A percentile compares a stretch with the other conserved stretches of the same genome.
Evolutionary conservation across 148 eudicot species (phyloP).

Genomic region (Silene latifolia): DNA sequence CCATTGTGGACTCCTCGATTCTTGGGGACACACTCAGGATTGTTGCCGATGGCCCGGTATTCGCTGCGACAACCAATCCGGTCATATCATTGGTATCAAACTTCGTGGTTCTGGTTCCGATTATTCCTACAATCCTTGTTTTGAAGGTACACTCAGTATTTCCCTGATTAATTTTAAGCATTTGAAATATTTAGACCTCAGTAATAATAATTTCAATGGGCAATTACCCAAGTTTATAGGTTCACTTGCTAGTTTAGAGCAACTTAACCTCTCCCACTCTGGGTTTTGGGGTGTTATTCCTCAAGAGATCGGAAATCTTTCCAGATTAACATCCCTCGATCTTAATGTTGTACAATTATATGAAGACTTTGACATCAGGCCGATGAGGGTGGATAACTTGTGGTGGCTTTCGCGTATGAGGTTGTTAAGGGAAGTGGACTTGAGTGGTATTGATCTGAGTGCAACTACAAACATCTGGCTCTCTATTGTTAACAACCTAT

Average conservation of each 20-base stretch:
- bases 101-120: background rate
- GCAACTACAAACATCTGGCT: too few relatives aligned
- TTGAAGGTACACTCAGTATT: background rate
- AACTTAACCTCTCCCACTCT: conserved; percentile 12
- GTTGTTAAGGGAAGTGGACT: background rate
- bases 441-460: conserved; percentile 1
- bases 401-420: background rate
- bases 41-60: too few relatives aligned
- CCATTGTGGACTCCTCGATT: too few relatives aligned
- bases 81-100: conserved; percentile 13
- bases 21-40: too few relatives aligned
- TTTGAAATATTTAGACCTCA: conserved; percentile 17
- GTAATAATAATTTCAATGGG: conserved; percentile 7
- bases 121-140: background rate
- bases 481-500: too few relatives aligned
- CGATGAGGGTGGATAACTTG: background rate
- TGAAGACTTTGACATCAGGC: too few relatives aligned
- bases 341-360: background rate
- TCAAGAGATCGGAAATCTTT: conserved; percentile 14
- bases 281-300: conserved; percentile 8
- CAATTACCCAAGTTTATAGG: conserved; percentile 13
- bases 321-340: conserved; percentile 14
- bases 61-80: conserved; percentile 14
- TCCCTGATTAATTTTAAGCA: conserved; percentile 11
- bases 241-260: conserved; percentile 7